phyloP scores from a whole-genome alignment of 768 basidiomycete species.

The Trametes cinnabarina region DNA sequence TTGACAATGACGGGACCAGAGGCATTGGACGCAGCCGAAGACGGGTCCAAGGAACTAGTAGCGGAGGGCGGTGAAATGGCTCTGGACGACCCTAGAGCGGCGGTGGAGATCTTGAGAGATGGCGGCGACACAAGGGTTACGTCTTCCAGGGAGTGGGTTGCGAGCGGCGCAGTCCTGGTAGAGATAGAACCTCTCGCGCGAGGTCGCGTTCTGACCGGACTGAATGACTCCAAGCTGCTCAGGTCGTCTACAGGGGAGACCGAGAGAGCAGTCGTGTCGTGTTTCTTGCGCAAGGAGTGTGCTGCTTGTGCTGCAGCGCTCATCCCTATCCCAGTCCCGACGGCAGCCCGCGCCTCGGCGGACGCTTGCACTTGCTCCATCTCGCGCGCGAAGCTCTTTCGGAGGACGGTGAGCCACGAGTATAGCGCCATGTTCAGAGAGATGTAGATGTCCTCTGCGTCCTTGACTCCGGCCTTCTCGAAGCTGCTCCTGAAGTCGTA shows the following conservation, averaged over 20 bases:
- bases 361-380: conserved; percentile 70
- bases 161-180: conserved; percentile 4
- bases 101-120: conserved; percentile 1
- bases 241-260: background rate
- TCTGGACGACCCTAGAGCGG: background rate
- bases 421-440: conserved; percentile 81
- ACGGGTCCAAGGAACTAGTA: background rate
- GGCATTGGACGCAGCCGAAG: conserved; percentile 1
- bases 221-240: background rate
- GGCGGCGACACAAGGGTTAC: background rate
- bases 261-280: background rate
- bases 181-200: conserved; percentile 11
- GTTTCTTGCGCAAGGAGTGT: conserved; percentile 10
- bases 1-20: background rate
- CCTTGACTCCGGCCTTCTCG: conserved; percentile 43
- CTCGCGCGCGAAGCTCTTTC: conserved; percentile 73
- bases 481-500: conserved; percentile 78
- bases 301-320: background rate
- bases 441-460: conserved; percentile 78
- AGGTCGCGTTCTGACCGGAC: background rate
- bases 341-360: conserved; percentile 45
- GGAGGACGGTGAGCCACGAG: conserved; percentile 74
- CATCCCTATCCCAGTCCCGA: background rate
- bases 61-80: conserved; percentile 3
- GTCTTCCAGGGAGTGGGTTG: conserved; percentile 12